phyloP scores from a whole-genome alignment of 352 stramenopile genomes.

The Plasmopara viticola region DNA sequence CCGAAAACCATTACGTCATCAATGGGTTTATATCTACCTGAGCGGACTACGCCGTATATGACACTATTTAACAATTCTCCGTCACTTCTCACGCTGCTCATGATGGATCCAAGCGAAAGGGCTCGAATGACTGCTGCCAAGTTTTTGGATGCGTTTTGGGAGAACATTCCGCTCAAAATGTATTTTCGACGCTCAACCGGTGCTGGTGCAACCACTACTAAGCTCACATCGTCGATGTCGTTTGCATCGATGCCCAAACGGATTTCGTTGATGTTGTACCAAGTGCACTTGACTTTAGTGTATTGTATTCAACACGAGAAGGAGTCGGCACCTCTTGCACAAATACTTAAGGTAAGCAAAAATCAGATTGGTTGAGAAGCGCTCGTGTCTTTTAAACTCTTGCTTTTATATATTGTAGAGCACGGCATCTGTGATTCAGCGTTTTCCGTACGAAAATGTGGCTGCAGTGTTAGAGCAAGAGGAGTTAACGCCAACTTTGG shows the following conservation, averaged over 20 bases:
- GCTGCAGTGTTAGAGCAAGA: conserved; percentile 38
- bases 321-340: conserved; percentile 43
- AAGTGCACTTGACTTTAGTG: conserved; percentile 76
- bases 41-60: conserved; percentile 78
- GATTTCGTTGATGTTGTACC: conserved; percentile 78
- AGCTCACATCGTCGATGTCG: conserved; percentile 44
- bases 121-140: conserved; percentile 64
- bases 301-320: conserved; percentile 80
- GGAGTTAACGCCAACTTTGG: conserved; percentile 46
- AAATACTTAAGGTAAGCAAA: conserved; percentile 62
- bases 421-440: conserved; percentile 60
- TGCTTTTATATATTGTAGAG: conserved; percentile 29
- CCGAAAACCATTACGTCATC: conserved; percentile 68
- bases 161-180: conserved; percentile 75
- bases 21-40: conserved; percentile 73
- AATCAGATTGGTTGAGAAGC: neutral
- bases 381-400: neutral
- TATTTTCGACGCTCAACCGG: conserved; percentile 62
- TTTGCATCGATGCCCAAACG: conserved; percentile 84
- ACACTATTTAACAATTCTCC: conserved; percentile 69
- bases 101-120: conserved; percentile 72
- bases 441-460: conserved; percentile 73
- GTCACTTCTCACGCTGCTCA: conserved; percentile 70
- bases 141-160: conserved; percentile 78
- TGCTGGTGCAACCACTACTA: conserved; percentile 13